phyloP scores from a whole-genome alignment of 1,284 basidiomycete species.

The Anthracocystis panici-leucophaei region DNA sequence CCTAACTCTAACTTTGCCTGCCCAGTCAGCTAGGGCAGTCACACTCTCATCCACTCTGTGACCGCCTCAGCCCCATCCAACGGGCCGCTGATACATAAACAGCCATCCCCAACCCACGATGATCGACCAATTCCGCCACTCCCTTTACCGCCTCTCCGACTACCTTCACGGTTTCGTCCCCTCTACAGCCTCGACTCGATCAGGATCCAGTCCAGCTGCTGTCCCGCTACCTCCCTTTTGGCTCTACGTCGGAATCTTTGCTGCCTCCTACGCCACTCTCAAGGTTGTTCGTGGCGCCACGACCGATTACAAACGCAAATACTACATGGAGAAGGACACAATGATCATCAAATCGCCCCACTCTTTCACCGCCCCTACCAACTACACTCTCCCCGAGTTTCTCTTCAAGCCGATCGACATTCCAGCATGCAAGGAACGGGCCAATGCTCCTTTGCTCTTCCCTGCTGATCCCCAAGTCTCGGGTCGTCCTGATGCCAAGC shows the following conservation, averaged over 20 bases:
- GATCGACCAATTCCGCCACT: conserved; percentile 27
- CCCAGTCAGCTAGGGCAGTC: background rate
- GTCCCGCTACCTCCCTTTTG: conserved; percentile 12
- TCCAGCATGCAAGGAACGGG: conserved; percentile 35
- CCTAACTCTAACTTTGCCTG: background rate
- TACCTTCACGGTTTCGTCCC: conserved; percentile 22
- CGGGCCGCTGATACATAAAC: conserved; percentile 14
- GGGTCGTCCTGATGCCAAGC: conserved; percentile 42
- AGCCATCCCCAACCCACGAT: no score
- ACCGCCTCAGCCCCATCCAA: no score
- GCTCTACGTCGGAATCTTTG: conserved; percentile 29
- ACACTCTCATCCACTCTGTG: background rate
- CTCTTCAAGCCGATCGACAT: conserved; percentile 52
- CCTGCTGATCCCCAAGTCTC: conserved; percentile 42
- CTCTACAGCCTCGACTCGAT: conserved; percentile 14
- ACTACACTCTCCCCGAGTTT: conserved; percentile 57
- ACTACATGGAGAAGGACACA: conserved; percentile 29
- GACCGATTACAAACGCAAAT: conserved; percentile 35
- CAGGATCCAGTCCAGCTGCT: conserved; percentile 2
- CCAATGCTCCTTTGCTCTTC: conserved; percentile 44
- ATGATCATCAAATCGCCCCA: conserved; percentile 58
- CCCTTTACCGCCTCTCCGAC: conserved; percentile 24
- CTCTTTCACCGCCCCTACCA: conserved; percentile 38
- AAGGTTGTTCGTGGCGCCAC: conserved; percentile 15
- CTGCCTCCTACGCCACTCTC: conserved; percentile 21